Evolutionary conservation across 2,329 filamentous ascomycete genomes (phyloP).

Genomic region (Trichocomaceae sp.): DNA sequence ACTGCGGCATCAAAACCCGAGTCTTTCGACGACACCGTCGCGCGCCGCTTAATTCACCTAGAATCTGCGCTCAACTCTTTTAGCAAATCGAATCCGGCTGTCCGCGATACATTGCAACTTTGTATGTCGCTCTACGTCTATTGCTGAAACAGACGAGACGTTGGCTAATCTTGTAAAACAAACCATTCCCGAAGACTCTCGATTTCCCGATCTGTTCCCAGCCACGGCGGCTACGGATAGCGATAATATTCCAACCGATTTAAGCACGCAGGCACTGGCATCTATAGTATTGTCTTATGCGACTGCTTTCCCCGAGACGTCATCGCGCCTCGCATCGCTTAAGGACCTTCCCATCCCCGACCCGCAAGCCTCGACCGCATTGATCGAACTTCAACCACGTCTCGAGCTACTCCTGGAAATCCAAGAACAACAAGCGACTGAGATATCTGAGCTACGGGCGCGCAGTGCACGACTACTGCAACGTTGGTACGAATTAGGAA

Average conservation of each 20-base stretch:
- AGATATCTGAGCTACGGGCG: constrained; percentile 37
- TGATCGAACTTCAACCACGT: constrained; percentile 39
- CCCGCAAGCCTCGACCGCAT: constrained; percentile 33
- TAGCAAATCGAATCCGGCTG: constrained; percentile 30
- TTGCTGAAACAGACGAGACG: constrained; percentile 1
- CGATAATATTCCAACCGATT: constrained; percentile 28
- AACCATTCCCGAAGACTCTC: constrained; percentile 26
- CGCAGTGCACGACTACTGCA: constrained; percentile 49
- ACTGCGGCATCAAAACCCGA: constrained; percentile 28
- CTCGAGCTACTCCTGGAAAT: constrained; percentile 30
- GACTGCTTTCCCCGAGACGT: constrained; percentile 41
- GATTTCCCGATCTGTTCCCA: constrained; percentile 38
- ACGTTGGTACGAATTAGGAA: constrained; percentile 66
- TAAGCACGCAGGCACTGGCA: constrained; percentile 32
- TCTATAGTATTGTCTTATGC: constrained; percentile 42
- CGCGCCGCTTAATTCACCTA: constrained; percentile 32
- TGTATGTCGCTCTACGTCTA: constrained; percentile 24
- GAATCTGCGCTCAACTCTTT: constrained; percentile 35
- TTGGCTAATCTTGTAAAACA: constrained; percentile 4
- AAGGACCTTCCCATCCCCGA: constrained; percentile 43
- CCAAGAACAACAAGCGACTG: constrained; percentile 35
- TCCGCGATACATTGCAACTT: constrained; percentile 38
- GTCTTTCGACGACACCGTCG: constrained; percentile 33
- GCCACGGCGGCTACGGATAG: constrained; percentile 20
- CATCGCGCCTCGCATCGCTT: constrained; percentile 43